These are phyloP conservation scores for Podospora bellae-mahoneyi DNA, from an alignment of 495 filamentous ascomycete species.

Conservation along the genomic window DNA sequence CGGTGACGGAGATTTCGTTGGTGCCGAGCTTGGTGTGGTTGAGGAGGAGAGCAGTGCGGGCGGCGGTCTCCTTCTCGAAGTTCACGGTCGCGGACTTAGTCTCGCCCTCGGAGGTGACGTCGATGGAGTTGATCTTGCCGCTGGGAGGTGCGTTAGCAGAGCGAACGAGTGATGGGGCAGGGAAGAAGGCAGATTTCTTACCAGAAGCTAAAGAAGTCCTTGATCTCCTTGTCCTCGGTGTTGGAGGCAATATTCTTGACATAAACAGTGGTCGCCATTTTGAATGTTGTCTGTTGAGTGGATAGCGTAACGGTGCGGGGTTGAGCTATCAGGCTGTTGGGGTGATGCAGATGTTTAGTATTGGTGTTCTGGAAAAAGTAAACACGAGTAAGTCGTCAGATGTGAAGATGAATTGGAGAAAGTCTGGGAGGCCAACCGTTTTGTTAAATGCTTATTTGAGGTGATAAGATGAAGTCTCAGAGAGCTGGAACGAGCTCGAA, in stretches of 20 bases:
- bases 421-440: constrained; percentile 1
- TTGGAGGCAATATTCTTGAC: constrained; percentile 77
- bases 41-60: constrained; percentile 92
- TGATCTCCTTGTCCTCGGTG: constrained; percentile 85
- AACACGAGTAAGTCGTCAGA: not conserved
- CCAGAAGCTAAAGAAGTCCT: constrained; percentile 99
- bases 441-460: not conserved
- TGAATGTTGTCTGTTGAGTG: constrained; percentile 17
- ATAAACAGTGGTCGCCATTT: constrained; percentile 39
- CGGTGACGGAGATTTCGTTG: constrained; percentile 73
- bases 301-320: constrained; percentile 14
- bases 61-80: constrained; percentile 93
- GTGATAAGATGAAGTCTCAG: constrained; percentile 15
- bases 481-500: constrained; percentile 13
- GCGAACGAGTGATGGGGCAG: not conserved
- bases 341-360: constrained; percentile 5
- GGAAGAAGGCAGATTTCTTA: constrained; percentile 40
- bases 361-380: not conserved
- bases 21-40: constrained; percentile 90
- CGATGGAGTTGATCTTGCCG: constrained; percentile 83
- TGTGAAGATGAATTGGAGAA: not conserved
- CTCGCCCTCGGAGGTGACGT: constrained; percentile 65
- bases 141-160: constrained; percentile 45
- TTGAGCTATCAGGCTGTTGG: constrained; percentile 3
- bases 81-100: constrained; percentile 82